phyloP scores from a whole-genome alignment of 164 flowering plant genomes.

The Platanus orientalis region DNA sequence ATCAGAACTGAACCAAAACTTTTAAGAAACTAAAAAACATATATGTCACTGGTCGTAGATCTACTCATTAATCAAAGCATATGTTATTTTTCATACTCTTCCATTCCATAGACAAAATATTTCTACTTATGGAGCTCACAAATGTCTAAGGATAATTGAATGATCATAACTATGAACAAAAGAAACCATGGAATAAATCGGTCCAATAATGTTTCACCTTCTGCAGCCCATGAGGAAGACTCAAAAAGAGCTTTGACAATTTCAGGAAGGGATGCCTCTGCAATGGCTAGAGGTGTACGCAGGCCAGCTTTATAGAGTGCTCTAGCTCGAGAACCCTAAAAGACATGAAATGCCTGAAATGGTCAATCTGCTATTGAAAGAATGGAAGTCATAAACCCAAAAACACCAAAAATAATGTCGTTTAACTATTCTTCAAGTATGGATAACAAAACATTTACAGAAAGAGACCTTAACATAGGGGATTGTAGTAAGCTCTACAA shows the following conservation, averaged over 20 bases:
- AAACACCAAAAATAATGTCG: too few species aligned
- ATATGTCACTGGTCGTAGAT: too few species aligned
- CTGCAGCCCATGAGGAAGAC: conserved; percentile 69
- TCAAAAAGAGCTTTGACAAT: conserved; percentile 83
- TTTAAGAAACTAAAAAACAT: too few species aligned
- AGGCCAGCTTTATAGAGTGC: conserved; percentile 94
- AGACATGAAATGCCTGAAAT: conserved; percentile 4
- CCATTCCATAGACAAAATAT: background rate
- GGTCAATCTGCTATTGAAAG: background rate
- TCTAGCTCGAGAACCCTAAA: conserved; percentile 95
- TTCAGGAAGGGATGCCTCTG: conserved; percentile 81
- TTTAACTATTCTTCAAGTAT: background rate
- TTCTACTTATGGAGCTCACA: background rate
- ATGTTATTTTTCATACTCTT: too few species aligned
- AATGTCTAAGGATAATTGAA: too few species aligned
- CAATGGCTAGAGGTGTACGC: conserved; percentile 82
- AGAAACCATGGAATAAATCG: background rate
- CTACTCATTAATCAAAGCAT: too few species aligned
- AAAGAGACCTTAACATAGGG: conserved; percentile 79
- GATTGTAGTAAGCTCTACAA: conserved; percentile 89
- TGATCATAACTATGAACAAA: background rate
- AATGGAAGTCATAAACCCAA: background rate
- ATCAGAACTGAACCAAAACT: too few species aligned
- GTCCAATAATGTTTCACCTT: conserved; percentile 43
- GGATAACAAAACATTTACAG: background rate